Evolutionary conservation across 2,329 filamentous ascomycete genomes (phyloP).

Genomic region (Cladophialophora yegresii): DNA sequence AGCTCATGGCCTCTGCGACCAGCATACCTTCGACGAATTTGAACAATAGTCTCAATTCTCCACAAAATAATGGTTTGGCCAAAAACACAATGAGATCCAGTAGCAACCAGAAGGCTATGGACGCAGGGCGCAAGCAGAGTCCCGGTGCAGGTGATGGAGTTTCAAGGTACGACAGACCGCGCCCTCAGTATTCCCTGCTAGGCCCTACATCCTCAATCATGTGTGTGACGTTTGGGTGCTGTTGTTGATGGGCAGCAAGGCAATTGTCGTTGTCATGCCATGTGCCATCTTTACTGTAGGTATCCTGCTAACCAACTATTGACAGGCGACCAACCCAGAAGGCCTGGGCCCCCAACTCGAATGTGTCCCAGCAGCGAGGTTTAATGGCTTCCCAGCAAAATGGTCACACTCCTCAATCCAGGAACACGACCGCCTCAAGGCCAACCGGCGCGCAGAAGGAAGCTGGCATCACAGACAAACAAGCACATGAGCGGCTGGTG

Average conservation of each 20-base stretch:
- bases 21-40: slow-evolving; percentile 27
- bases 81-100: slow-evolving; percentile 35
- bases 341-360: slow-evolving; percentile 63
- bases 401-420: slow-evolving; percentile 53
- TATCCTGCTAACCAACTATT: slow-evolving; percentile 10
- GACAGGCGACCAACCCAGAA: slow-evolving; percentile 46
- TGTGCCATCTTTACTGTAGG: not conserved
- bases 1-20: slow-evolving; percentile 37
- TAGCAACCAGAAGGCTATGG: slow-evolving; percentile 32
- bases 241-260: not conserved
- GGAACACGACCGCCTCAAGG: slow-evolving; percentile 45
- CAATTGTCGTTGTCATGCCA: not conserved
- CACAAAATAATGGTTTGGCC: slow-evolving; percentile 34
- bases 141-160: slow-evolving; percentile 31
- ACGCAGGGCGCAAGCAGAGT: slow-evolving; percentile 36
- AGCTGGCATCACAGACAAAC: slow-evolving; percentile 56
- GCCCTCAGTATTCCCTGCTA: slow-evolving; percentile 4
- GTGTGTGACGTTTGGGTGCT: not conserved
- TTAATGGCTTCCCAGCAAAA: slow-evolving; percentile 55
- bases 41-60: slow-evolving; percentile 12
- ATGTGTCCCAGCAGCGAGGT: slow-evolving; percentile 61
- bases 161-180: slow-evolving; percentile 26
- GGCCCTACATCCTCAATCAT: slow-evolving; percentile 1
- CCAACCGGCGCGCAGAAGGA: slow-evolving; percentile 46
- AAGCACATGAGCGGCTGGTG: slow-evolving; percentile 61